phyloP scores from a whole-genome alignment of 306 rosid genomes.

The Leucaena leucocephala region DNA sequence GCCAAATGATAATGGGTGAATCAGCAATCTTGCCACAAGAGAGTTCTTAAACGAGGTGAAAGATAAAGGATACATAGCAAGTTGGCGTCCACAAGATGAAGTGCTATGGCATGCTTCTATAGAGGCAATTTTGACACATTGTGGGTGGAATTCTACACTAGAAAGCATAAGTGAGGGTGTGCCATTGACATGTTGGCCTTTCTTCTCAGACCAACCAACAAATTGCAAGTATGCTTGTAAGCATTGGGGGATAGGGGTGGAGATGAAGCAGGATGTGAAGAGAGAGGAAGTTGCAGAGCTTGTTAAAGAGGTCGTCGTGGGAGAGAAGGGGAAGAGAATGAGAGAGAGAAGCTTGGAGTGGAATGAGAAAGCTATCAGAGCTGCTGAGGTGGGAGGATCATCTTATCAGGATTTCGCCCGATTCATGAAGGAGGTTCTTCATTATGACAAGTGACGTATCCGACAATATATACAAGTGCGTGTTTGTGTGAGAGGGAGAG shows the following conservation, averaged over 20 bases:
- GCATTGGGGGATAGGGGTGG: not conserved
- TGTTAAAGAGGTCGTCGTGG: not conserved
- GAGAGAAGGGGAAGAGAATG: too few relatives aligned
- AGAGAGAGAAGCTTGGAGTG: too few relatives aligned
- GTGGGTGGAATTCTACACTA: too few relatives aligned
- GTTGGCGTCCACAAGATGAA: not conserved
- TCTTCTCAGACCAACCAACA: not conserved
- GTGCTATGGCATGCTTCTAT: too few relatives aligned
- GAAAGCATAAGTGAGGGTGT: too few relatives aligned
- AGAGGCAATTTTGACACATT: too few relatives aligned
- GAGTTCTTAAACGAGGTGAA: not conserved
- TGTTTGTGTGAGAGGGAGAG: too few relatives aligned
- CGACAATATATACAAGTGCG: too few relatives aligned
- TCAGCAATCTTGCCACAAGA: not conserved
- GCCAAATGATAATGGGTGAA: constrained; percentile 32
- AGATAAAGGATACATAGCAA: not conserved
- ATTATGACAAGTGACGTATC: too few relatives aligned
- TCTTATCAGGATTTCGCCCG: not conserved
- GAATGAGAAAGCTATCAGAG: too few relatives aligned
- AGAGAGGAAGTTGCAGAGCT: not conserved
- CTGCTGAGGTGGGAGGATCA: too few relatives aligned
- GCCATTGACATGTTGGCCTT: not conserved
- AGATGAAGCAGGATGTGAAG: not conserved
- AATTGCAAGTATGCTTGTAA: not conserved
- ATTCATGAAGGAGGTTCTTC: not conserved